These are phyloP conservation scores for Ophiostoma sp. DNA, from an alignment of 2,329 filamentous ascomycete genomes.

Conservation along the genomic window DNA sequence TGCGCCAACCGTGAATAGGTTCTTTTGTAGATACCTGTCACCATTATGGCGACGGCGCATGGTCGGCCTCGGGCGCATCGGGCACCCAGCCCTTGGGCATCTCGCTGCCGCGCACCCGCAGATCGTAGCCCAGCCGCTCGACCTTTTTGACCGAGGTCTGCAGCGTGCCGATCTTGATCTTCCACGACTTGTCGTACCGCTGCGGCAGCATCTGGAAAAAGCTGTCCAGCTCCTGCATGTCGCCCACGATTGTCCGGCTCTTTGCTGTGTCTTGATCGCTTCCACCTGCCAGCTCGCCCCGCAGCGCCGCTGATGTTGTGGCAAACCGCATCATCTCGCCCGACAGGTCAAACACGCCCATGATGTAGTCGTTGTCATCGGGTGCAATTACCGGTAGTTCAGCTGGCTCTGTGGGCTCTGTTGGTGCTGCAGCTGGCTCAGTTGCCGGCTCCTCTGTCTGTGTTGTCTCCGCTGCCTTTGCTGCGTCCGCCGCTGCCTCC, in stretches of 20 bases:
- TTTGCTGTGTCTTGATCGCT: constrained; percentile 26
- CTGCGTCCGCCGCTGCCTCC: constrained; percentile 10
- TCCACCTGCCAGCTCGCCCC: constrained; percentile 47
- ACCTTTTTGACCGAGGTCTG: constrained; percentile 87
- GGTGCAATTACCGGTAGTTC: constrained; percentile 48
- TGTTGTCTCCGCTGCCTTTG: not conserved
- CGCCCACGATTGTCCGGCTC: constrained; percentile 62
- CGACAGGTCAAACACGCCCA: constrained; percentile 87
- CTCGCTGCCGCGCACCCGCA: constrained; percentile 82
- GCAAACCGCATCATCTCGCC: constrained; percentile 97
- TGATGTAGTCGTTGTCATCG: constrained; percentile 78
- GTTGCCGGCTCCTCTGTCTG: constrained; percentile 30
- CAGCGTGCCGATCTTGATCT: constrained; percentile 83
- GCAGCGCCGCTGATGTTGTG: constrained; percentile 78
- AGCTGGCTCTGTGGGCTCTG: constrained; percentile 27
- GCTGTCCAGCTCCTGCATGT: constrained; percentile 72
- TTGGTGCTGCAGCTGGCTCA: constrained; percentile 34
- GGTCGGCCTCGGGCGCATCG: constrained; percentile 46
- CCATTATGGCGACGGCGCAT: not conserved
- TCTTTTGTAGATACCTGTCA: no score
- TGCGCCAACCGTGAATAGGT: not conserved
- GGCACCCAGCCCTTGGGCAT: constrained; percentile 88
- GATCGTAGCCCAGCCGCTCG: constrained; percentile 80
- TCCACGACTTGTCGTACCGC: constrained; percentile 52
- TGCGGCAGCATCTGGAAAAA: constrained; percentile 69